Conservation (phyloP, 2,329 filamentous ascomycete species). For the Microcera coccophila region DNA sequence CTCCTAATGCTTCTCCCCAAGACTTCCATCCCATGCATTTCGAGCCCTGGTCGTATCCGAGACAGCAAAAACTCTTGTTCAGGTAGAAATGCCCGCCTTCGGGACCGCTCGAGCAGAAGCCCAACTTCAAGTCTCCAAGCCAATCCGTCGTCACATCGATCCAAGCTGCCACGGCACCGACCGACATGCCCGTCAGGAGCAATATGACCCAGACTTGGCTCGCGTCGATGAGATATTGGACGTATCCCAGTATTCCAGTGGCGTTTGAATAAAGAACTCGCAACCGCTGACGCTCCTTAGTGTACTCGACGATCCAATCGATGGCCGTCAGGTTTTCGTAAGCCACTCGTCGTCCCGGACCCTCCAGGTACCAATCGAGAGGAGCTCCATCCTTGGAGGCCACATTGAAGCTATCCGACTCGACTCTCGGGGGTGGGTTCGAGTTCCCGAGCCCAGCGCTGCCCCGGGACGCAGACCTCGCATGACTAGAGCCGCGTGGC, state of each 20-base stretch:
- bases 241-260: constrained; percentile 67
- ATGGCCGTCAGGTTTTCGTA: constrained; percentile 97
- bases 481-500: constrained; percentile 22
- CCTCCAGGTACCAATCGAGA: constrained; percentile 85
- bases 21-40: constrained; percentile 83
- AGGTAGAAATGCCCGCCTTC: constrained; percentile 88
- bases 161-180: constrained; percentile 77
- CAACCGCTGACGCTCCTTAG: constrained; percentile 85
- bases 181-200: constrained; percentile 77
- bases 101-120: constrained; percentile 70
- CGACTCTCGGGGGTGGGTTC: constrained; percentile 11
- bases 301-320: constrained; percentile 99
- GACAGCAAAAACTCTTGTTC: constrained; percentile 88
- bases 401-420: constrained; percentile 14
- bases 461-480: not conserved
- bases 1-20: constrained; percentile 73
- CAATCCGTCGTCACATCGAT: constrained; percentile 92
- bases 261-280: constrained; percentile 69
- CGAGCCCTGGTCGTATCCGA: constrained; percentile 78
- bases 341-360: constrained; percentile 81
- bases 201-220: constrained; percentile 91
- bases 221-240: constrained; percentile 71
- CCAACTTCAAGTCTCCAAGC: constrained; percentile 87
- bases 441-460: constrained; percentile 7
- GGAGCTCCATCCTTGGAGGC: constrained; percentile 45